A percentile compares a stretch with the other conserved stretches of the same genome.
Evolutionary conservation across 2,329 filamentous ascomycete species (phyloP).

Genomic region (Apiospora rasikravindrae): DNA sequence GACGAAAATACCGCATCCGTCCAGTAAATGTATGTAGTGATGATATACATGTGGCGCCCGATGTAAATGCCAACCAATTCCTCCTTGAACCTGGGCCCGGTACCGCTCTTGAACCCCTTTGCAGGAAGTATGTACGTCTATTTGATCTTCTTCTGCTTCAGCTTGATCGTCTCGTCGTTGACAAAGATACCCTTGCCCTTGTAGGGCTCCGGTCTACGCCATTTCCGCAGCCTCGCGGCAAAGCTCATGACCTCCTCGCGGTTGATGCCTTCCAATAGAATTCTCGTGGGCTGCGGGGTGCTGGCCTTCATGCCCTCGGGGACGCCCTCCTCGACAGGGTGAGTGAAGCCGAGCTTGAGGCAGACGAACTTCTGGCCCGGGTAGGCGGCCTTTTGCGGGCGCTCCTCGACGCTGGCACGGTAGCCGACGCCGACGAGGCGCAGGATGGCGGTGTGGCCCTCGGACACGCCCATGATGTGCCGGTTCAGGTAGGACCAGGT

Average conservation of each 20-base stretch:
- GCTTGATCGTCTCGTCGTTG: constrained; percentile 94
- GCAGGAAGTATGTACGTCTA: constrained; percentile 47
- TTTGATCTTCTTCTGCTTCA: constrained; percentile 98
- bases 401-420: constrained; percentile 83
- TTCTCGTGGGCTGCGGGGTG: constrained; percentile 87
- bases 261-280: constrained; percentile 86
- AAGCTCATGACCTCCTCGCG: constrained; percentile 89
- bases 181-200: constrained; percentile 99
- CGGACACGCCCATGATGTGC: constrained; percentile 90
- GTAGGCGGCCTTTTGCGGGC: constrained; percentile 74
- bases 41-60: constrained; percentile 18
- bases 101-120: neutral
- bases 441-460: constrained; percentile 93
- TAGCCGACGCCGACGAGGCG: constrained; percentile 95
- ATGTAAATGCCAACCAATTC: constrained; percentile 8
- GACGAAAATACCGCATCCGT: constrained; percentile 1
- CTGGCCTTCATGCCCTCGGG: constrained; percentile 84
- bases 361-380: constrained; percentile 87
- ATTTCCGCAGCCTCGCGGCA: constrained; percentile 84
- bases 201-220: constrained; percentile 94
- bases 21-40: constrained; percentile 10
- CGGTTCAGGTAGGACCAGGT: constrained; percentile 89
- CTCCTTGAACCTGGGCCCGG: neutral
- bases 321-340: constrained; percentile 88
- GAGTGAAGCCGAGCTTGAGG: constrained; percentile 94